Base-by-base conservation (phyloP, 768 basidiomycete species). In the Amanita exitialis region DNA sequence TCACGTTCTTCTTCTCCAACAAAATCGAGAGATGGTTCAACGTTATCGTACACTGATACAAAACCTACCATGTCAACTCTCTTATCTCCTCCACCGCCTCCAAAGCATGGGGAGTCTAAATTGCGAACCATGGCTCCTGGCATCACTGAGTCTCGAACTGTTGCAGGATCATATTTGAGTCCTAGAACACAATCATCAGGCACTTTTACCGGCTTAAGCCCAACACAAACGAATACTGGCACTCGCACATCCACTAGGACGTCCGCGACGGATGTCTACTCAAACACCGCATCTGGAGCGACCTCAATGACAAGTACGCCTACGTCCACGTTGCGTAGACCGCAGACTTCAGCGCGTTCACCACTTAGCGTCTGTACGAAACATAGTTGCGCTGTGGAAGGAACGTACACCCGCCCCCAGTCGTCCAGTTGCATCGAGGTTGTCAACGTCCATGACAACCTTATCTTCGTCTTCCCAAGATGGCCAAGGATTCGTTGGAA, bases 361-460 rank as follows among this genome's bases (percentile, higher is more conserved):
- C 85, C 87, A 1, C 68, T 87, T 23, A n/a, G 73, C 80, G 0
- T 86, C 82, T 3, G 83, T 91, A 20, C 77, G 85, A 28, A 90
- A 90, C 56, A 79, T 90, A 35, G 83, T 91, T 6, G 77, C 80
- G 0, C 71, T 83, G 6, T 91, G 88, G 86, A 90, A 88, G 61
- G 84, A 87, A 54, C 77, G 83, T 16, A 83, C 83, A 0, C 83
- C 86, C 0, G 69, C 72, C 7, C 63, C 74, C 0, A 71, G 67
- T 18, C 66, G 66, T 8, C 42, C 54, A 2, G 58, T 65, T 13
- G 36, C 56, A 20, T 67, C 59, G 0, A 66, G 70, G 34, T 68
- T 69, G 2, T 67, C 70, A 5, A 65, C 62, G n/a, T 66, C 67
- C 1, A 70, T 66, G 0, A 72, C 74, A 0, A 68, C 68, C 0